Base-by-base conservation (phyloP, 306 rosid species). In the Lathyrus sativus region DNA sequence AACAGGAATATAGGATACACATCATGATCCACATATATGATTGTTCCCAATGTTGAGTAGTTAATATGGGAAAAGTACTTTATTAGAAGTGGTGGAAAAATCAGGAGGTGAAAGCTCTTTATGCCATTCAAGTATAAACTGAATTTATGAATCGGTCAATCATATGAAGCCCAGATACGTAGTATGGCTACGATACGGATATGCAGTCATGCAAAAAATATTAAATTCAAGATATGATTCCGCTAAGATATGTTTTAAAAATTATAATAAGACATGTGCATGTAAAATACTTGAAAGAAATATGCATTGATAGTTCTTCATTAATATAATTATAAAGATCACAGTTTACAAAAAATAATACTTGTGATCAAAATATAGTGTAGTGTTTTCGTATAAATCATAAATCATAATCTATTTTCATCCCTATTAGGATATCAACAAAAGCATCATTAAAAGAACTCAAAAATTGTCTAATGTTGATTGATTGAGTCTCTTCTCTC, bases 21-120 rank as follows among this genome's bases (percentile, higher is more conserved):
- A 57, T 17, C 41, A 33, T 6, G 13, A 42, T n/a, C 26, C 13
- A 28, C 14, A 6, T 45, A 67, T 33, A 67, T 49, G 31, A 14
- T 41, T 50, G 60, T 55, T 69, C 65, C 18, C 9, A 42, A 11
- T 24, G 18, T 28, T 70, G 42, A 55, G 42, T 41, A 22, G 37
- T 41, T 45, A 54, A 68, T 13, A 53, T 11, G 14, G 15, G 64
- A 24, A 41, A 54, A 24, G 15, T 50, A 49, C 17, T 33, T 66
- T 11, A 18, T 38, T 42, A 43, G 45, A 56, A 57, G 46, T 29
- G 59, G 57, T 42, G 12, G 18, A 31, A 39, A 13, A 41, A 26
- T 3, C 56, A 14, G n/a, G 51, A 67, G 74, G 22, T 26, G 29
- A 41, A 70, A 44, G 46, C 37, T 70, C 46, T 57, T 56, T 57